These are phyloP conservation scores for Lasiosphaeris hirsuta DNA, from an alignment of 495 filamentous ascomycete genomes.

Conservation along the genomic window DNA sequence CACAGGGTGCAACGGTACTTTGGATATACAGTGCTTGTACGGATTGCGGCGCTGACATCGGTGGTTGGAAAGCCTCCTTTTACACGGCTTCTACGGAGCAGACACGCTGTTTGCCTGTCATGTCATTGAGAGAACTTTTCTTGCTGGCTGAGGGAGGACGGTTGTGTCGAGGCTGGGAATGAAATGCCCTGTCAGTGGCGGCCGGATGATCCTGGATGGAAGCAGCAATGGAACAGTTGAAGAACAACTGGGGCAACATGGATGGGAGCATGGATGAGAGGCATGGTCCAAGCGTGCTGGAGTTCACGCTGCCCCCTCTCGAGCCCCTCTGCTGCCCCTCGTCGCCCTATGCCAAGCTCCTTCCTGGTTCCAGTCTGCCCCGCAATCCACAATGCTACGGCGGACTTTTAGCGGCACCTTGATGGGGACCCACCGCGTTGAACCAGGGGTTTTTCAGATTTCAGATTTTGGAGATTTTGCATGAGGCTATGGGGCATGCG, in stretches of 20 bases:
- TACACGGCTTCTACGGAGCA: too few species aligned
- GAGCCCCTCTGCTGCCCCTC: background rate
- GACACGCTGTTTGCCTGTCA: too few species aligned
- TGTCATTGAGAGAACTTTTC: too few species aligned
- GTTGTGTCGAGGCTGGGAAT: too few species aligned
- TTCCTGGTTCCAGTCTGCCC: background rate
- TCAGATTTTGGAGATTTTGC: background rate
- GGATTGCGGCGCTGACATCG: too few species aligned
- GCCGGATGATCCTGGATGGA: background rate
- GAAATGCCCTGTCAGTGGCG: background rate
- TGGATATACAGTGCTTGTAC: too few species aligned
- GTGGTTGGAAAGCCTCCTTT: background rate
- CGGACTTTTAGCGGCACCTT: background rate
- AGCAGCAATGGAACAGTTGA: background rate
- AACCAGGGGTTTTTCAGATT: background rate
- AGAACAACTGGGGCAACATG: too few species aligned
- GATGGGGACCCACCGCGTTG: background rate
- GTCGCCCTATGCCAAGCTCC: background rate
- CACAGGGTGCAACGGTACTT: too few species aligned
- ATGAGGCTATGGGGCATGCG: background rate
- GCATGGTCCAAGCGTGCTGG: too few species aligned
- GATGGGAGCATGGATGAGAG: too few species aligned
- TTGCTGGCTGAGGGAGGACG: too few species aligned
- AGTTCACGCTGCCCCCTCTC: too few species aligned
- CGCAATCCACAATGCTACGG: conserved; percentile 4